A percentile compares a stretch with the other conserved stretches of the same genome.
These are phyloP conservation scores for Allantophomopsis cytisporea DNA, from an alignment of 2,329 filamentous ascomycete species.

Conservation along the genomic window DNA sequence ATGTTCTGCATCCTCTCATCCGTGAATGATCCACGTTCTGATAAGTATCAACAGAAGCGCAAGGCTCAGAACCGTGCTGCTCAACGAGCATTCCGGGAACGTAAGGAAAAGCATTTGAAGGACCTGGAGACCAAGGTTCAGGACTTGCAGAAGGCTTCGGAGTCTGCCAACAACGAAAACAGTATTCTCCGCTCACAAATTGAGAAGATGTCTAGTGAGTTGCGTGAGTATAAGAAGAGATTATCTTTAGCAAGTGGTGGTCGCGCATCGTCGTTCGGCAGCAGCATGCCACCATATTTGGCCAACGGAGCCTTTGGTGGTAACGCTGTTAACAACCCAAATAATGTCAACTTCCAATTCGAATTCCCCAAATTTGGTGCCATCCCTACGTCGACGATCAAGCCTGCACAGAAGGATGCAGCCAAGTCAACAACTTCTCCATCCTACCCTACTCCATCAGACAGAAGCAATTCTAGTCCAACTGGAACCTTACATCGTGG, in stretches of 20 bases:
- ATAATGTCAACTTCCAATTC: constrained; percentile 78
- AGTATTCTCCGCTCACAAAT: constrained; percentile 72
- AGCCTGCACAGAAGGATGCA: constrained; percentile 15
- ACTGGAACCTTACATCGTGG: not conserved
- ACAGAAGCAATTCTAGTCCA: not conserved
- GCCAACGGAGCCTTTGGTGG: constrained; percentile 31
- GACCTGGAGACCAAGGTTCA: constrained; percentile 70
- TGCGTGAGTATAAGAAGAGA: constrained; percentile 83
- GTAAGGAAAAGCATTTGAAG: constrained; percentile 84
- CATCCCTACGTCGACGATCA: constrained; percentile 27
- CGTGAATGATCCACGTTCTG: constrained; percentile 13
- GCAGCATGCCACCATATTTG: constrained; percentile 11
- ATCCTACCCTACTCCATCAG: constrained; percentile 1
- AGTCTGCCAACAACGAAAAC: constrained; percentile 77
- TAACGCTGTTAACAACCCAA: constrained; percentile 42
- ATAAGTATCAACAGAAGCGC: constrained; percentile 51
- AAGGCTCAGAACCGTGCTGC: constrained; percentile 94
- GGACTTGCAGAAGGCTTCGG: constrained; percentile 69
- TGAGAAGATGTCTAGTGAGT: constrained; percentile 71
- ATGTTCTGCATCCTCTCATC: constrained; percentile 28
- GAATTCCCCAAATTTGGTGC: constrained; percentile 91
- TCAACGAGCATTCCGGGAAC: constrained; percentile 84
- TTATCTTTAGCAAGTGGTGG: constrained; percentile 39
- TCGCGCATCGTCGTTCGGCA: constrained; percentile 8
- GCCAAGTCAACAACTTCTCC: constrained; percentile 13